Percentiles rank a stretch among this genome's conserved stretches.
Evolutionary conservation across 1,284 basidiomycete species (phyloP).

Genomic region (Sphagnurus paluster): DNA sequence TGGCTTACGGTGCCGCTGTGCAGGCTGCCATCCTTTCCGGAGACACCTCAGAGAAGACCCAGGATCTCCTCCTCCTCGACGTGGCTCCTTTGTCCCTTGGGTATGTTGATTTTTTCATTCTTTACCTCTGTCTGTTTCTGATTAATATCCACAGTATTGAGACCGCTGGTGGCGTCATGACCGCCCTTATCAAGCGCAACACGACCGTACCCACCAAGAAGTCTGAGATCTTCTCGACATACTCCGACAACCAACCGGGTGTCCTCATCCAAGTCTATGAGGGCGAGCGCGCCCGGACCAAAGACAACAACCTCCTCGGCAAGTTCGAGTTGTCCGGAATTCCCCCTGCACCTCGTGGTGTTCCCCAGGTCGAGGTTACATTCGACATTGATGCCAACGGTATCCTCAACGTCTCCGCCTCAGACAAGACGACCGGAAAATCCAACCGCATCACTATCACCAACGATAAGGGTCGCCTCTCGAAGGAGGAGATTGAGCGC

Average conservation of each 20-base stretch:
- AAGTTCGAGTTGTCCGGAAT: conserved; percentile 99
- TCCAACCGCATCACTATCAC: conserved; percentile 96
- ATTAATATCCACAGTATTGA: conserved; percentile 66
- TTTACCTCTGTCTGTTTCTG: neutral
- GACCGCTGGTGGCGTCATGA: conserved; percentile 99
- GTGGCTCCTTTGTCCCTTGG: conserved; percentile 93
- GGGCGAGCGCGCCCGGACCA: conserved; percentile 98
- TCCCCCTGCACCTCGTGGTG: conserved; percentile 97
- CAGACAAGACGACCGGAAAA: conserved; percentile 98
- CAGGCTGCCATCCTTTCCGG: conserved; percentile 98
- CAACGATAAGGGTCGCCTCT: conserved; percentile 98
- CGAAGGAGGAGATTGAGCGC: conserved; percentile 98
- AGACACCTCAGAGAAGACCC: conserved; percentile 97
- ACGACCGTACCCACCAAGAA: conserved; percentile 99
- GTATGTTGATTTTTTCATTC: conserved; percentile 25
- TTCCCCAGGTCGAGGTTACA: conserved; percentile 97
- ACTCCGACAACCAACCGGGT: conserved; percentile 99
- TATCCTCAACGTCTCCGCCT: conserved; percentile 95
- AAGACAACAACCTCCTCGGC: conserved; percentile 99
- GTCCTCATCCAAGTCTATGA: conserved; percentile 99
- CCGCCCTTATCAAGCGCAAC: conserved; percentile 96
- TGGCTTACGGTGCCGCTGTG: conserved; percentile 98
- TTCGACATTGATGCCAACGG: conserved; percentile 99
- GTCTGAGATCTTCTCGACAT: conserved; percentile 98
- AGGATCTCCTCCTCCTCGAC: conserved; percentile 96